Evolutionary conservation across 352 stramenopile species (phyloP).

Genomic region (Globisporangium orthogonon): DNA sequence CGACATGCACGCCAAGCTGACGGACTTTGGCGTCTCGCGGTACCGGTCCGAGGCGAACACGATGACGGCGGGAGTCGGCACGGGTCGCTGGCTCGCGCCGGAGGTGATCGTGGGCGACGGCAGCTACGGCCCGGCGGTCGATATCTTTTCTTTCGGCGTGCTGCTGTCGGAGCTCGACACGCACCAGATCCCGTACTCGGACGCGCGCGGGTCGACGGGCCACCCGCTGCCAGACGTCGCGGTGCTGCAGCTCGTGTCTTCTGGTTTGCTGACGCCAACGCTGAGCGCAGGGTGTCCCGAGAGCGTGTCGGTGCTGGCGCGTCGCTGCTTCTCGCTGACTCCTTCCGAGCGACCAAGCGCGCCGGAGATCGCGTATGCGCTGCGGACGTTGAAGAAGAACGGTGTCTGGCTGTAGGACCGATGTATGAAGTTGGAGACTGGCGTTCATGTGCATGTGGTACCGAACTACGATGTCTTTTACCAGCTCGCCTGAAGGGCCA

Average conservation of each 20-base stretch:
- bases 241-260: not conserved
- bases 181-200: too few species aligned
- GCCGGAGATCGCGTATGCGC: slow-evolving; percentile 13
- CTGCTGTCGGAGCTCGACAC: too few species aligned
- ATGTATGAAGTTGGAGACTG: too few species aligned
- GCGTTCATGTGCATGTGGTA: too few species aligned
- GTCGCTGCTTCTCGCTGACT: slow-evolving; percentile 18
- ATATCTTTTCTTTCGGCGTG: too few species aligned
- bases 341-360: slow-evolving; percentile 18
- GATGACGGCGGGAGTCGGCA: slow-evolving; percentile 9
- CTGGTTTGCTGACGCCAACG: slow-evolving; percentile 16
- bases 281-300: slow-evolving; percentile 17
- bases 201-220: too few species aligned
- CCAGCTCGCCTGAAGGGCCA: too few species aligned
- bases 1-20: slow-evolving; percentile 34
- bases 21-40: slow-evolving; percentile 47
- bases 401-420: too few species aligned
- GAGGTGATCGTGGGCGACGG: slow-evolving; percentile 23
- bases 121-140: too few species aligned
- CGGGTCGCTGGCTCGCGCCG: slow-evolving; percentile 29
- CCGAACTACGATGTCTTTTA: too few species aligned
- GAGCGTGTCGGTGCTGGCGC: slow-evolving; percentile 18
- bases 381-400: not conserved
- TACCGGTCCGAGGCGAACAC: not conserved
- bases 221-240: too few species aligned